Evolutionary conservation across 2,329 filamentous ascomycete genomes (phyloP), one percentile per base, ranked within the genome.

Genomic region (Fusarium sp.): DNA sequence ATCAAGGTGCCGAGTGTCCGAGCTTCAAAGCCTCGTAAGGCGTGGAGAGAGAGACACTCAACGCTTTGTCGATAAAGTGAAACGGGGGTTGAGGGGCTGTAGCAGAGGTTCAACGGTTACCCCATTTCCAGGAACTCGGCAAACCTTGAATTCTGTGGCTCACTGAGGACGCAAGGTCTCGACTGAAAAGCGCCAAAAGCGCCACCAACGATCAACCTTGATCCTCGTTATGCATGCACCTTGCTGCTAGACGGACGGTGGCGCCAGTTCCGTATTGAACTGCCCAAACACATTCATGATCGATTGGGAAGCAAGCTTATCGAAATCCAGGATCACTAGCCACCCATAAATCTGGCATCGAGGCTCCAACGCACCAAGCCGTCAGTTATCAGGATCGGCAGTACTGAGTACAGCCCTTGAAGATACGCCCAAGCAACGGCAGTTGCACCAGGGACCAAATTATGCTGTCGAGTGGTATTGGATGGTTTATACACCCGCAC

Each of bases 141-240:
- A 54, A 73, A 73, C 48, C 57, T 66, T 74, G 45, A 50, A 48
- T 42, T 35, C 41, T n/a, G 50, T 70, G 71, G 57, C 57, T 63
- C 30, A 39, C 47, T 59, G 35, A 30, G 22, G n/a, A 42, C 60
- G 32, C 44, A 22, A 42, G 57, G 57, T 61, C 72, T 69, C 42
- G 69, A 66, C 72, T 66, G 42, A 53, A 60, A 45, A 41, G 41
- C 68, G 42, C 47, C 56, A 58, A 70, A 59, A 69, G 55, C 47
- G 63, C 72, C 71, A 68, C 58, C 55, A 59, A 44, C 53, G 51
- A 69, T 70, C 57, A 71, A 22, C 66, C 58, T 64, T 54, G 67
- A 71, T 65, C 70, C 54, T 57, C 45, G 32, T 44, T 55, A 63
- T 69, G 64, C 50, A 61, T 38, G 55, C 47, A 45, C 44, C 58